Percentiles rank a stretch among this genome's conserved stretches.
phyloP scores from a whole-genome alignment of 2,329 filamentous ascomycete genomes.

The Aspergillus brasiliensis region DNA sequence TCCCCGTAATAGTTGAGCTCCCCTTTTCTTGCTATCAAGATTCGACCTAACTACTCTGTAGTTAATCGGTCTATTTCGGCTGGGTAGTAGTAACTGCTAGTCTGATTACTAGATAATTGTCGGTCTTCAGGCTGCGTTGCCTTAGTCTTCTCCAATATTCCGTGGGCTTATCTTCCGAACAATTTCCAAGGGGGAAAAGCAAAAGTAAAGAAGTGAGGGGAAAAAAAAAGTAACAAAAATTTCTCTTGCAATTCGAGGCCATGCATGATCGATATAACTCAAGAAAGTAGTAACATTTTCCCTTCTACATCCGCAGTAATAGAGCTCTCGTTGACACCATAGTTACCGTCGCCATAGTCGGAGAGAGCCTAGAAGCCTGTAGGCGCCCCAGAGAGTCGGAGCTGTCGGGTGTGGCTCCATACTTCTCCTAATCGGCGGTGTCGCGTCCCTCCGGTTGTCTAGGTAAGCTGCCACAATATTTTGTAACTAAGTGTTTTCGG shows the following conservation, averaged over 20 bases:
- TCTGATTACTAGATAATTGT: no score
- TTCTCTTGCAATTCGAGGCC: background rate
- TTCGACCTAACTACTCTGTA: background rate
- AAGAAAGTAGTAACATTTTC: background rate
- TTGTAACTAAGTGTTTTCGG: no score
- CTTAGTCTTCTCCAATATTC: background rate
- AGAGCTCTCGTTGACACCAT: background rate
- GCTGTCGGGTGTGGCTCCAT: slow-evolving; percentile 11
- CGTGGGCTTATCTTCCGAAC: background rate
- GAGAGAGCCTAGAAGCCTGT: slow-evolving; percentile 15
- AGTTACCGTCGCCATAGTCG: slow-evolving; percentile 1
- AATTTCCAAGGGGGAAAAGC: no score
- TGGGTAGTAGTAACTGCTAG: background rate
- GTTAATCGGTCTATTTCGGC: background rate
- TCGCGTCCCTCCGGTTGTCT: background rate
- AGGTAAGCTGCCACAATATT: background rate
- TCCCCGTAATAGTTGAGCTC: background rate
- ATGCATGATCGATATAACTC: background rate
- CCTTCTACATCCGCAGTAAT: background rate
- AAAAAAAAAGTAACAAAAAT: no score
- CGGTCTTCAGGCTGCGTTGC: background rate
- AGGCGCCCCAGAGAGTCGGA: slow-evolving; percentile 9
- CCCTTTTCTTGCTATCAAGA: background rate
- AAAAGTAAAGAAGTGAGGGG: no score
- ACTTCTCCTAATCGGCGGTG: slow-evolving; percentile 3